Evolutionary conservation across 2,329 filamentous ascomycete genomes (phyloP).

Genomic region (Boeremia exigua): DNA sequence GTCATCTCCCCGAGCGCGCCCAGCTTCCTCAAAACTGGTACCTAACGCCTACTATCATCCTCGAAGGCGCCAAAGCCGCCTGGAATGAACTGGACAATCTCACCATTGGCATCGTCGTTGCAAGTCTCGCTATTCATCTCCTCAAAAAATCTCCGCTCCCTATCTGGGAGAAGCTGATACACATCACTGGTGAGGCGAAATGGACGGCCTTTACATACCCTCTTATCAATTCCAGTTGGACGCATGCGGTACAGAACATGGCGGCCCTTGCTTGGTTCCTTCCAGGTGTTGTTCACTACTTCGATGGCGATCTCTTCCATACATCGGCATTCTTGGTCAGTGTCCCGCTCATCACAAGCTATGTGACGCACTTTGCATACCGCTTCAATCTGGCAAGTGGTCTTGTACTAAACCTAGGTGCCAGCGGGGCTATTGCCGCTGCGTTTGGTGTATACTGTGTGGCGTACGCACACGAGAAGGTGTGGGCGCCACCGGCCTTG

Average conservation of each 20-base stretch:
- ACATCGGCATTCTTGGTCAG: slow-evolving; percentile 14
- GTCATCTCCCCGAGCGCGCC: slow-evolving; percentile 3
- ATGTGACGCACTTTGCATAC: slow-evolving; percentile 15
- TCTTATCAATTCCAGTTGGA: slow-evolving; percentile 14
- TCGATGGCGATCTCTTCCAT: slow-evolving; percentile 21
- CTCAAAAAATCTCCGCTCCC: slow-evolving; percentile 12
- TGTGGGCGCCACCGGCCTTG: slow-evolving; percentile 15
- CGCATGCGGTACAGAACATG: slow-evolving; percentile 8
- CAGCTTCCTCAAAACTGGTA: slow-evolving; percentile 20
- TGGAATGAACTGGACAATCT: slow-evolving; percentile 23
- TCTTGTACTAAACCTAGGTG: slow-evolving; percentile 11
- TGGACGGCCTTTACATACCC: slow-evolving; percentile 23
- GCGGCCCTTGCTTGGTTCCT: slow-evolving; percentile 16
- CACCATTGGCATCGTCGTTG: slow-evolving; percentile 19
- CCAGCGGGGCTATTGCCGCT: slow-evolving; percentile 11
- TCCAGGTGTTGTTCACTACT: slow-evolving; percentile 20
- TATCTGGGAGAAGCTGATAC: slow-evolving; percentile 17
- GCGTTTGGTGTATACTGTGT: slow-evolving; percentile 17
- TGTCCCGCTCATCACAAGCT: slow-evolving; percentile 19
- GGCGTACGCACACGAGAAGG: slow-evolving; percentile 20
- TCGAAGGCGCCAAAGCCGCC: slow-evolving; percentile 16
- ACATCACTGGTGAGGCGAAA: slow-evolving; percentile 18
- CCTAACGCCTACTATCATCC: slow-evolving; percentile 16
- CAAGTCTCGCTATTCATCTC: slow-evolving; percentile 12
- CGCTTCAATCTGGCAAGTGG: slow-evolving; percentile 3